Base-by-base conservation (phyloP, 2,329 filamentous ascomycete species). In the Drechslerella coelobrocha region DNA sequence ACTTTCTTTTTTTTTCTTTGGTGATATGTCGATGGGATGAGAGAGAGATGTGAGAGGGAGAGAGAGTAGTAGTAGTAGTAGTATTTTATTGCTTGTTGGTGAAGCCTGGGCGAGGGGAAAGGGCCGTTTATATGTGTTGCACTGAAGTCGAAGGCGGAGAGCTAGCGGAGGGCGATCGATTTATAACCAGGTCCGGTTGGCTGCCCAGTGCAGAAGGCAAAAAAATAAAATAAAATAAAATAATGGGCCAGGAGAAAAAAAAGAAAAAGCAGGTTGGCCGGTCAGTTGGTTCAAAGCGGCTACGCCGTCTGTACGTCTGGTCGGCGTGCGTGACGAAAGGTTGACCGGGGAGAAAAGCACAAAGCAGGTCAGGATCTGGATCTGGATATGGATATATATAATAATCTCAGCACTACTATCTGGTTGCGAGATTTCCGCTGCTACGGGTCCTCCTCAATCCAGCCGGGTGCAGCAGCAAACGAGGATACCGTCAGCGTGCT, bases 341-440 rank as follows among this genome's bases (percentile, higher is more conserved):
- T 34, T 17, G 53, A 48, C 65, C 57, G 41, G 52, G 57, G 56
- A 45, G 37, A 34, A 29, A 31, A 47, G 56, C 17, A 10, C 43
- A 39, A 3, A 9, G 7, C 41, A 45, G 41, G 41, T 7, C 19
- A 21, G 4, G 12, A 39, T n/a, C n/a, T n/a, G n/a, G n/a, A n/a
- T n/a, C n/a, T n/a, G n/a, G n/a, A n/a, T n/a, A n/a, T n/a, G 34
- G 34, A 14, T 39, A 39, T 39, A 39, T 39, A 39, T 5, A 39
- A 14, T 6, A 6, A 39, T 55, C 24, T 56, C n/a, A n/a, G n/a
- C n/a, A n/a, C 41, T 57, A 52, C 54, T 43, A 52, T 45, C 51
- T 37, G 34, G 29, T 52, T 69, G 65, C 59, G 65, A 62, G 51
- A 69, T 57, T 69, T 69, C 63, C 63, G 57, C 56, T 52, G 47